Conservation (phyloP, 2,329 filamentous ascomycete genomes). For the Hypoxylon sp. region DNA sequence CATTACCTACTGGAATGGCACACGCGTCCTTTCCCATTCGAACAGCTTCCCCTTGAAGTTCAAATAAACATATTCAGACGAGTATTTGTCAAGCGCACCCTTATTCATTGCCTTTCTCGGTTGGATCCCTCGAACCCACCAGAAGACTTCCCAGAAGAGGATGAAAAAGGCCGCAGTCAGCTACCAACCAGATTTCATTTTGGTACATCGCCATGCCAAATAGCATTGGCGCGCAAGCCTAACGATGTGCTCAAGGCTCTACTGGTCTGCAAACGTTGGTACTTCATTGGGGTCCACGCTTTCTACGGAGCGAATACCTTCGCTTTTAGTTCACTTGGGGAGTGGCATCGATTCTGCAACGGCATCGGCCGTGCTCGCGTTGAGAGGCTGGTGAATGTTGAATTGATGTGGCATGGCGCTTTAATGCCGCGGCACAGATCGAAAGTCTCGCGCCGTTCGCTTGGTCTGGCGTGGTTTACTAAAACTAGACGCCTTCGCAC, state of each 20-base stretch:
- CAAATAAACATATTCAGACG: conserved; percentile 58
- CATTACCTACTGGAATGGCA: conserved; percentile 10
- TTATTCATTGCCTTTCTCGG: conserved; percentile 63
- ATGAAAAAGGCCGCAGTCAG: conserved; percentile 28
- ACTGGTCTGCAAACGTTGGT: conserved; percentile 59
- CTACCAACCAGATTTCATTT: conserved; percentile 61
- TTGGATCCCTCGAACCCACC: conserved; percentile 57
- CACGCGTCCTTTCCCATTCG: conserved; percentile 48
- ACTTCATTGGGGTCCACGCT: conserved; percentile 58
- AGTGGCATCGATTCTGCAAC: conserved; percentile 63
- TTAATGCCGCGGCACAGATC: conserved; percentile 43
- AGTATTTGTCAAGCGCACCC: conserved; percentile 55
- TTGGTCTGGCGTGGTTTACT: conserved; percentile 56
- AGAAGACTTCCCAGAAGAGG: conserved; percentile 38
- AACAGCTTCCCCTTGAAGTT: conserved; percentile 52
- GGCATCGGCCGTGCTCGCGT: conserved; percentile 59
- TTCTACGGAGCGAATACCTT: conserved; percentile 68
- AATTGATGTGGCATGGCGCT: conserved; percentile 58
- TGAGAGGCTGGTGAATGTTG: conserved; percentile 62
- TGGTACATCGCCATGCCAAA: conserved; percentile 50
- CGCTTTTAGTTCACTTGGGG: conserved; percentile 68
- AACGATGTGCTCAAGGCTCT: conserved; percentile 58
- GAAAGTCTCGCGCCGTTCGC: conserved; percentile 57
- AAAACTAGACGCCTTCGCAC: conserved; percentile 60
- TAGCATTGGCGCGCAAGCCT: conserved; percentile 57